Evolutionary conservation across 768 basidiomycete species (phyloP), one percentile per base, ranked within the genome.

Genomic region (Tulasnella sp.): DNA sequence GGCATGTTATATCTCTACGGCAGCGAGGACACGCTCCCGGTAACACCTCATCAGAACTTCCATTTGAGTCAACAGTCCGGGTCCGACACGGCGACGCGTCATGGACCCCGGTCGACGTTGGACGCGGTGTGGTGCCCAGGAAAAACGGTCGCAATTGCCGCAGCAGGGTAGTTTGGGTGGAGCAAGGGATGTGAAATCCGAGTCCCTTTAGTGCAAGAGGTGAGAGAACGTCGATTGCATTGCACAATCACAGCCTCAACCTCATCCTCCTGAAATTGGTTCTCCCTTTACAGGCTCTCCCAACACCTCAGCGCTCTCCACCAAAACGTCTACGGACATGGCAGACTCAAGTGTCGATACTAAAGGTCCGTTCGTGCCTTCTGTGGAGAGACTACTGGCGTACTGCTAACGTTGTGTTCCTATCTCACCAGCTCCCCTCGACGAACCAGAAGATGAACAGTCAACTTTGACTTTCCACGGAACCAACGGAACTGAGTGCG

Each of bases 51-150:
- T 60, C 58, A 60, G 16, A 7, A 28, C 64, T 69, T 69, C 64
- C 64, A 37, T 69, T 34, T 69, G 64, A 69, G 28, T 69, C 64
- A 69, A 69, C 34, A 31, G 34, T 46, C 64, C 64, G 64, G 64
- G 34, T 11, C 64, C 64, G 64, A 37, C 12, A 5, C n/a, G n/a
- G n/a, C 64, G 28, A 8, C 9, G 58, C 31, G 2, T 16, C 16
- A 60, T 16, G 64, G 34, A 69, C 64, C 31, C 64, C 34, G 64
- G 64, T 16, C 31, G 54, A 37, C 46, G 46, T 46, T 46, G 18
- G 46, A 46, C 31, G 20, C 28, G n/a, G 2, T 31, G 16, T 20
- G 31, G 34, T 8, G 64, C 18, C 9, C 64, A 20, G 14, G 9
- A 69, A 31, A 18, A 14, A 31, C 64, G 31, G 14, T 69, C 16